Evolutionary conservation across 2,329 filamentous ascomycete species (phyloP), one percentile per base, ranked within the genome.

Genomic region (Neopestalotiopsis sp.): DNA sequence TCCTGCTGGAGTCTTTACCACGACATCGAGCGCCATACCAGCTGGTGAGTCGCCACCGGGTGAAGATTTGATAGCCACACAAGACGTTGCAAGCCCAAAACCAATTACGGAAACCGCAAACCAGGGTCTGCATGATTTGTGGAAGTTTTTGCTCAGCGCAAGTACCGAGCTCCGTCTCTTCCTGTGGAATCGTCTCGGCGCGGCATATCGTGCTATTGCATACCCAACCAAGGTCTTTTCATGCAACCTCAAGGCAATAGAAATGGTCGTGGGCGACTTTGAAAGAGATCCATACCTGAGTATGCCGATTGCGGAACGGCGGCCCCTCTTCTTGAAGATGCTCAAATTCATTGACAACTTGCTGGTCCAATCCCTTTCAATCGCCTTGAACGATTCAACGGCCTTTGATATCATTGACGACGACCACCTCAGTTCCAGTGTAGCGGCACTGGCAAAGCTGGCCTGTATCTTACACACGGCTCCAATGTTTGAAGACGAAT

Each of bases 141-240:
- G 92, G 81, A 93, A 93, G 68, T 98, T 98, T 72, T 84, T 99
- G 3, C 87, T 92, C 66, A 90, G 89, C 62, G 95, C 94, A 58
- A 94, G 92, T 75, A 92, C 94, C 1, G 94, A 95, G 66, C 83
- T 98, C 65, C 90, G 94, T 45, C 83, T 98, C 1, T 94, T 96
- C 72, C 84, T 99, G 1, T 99, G 96, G 96, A 91, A 92, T 71
- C 90, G 94, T 65, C 86, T 99, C n/a, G 91, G 94, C 49, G 92
- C 96, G 72, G 95, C 96, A 0, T 99, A 99, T 75, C 87, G 90
- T 66, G 89, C 88, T 7, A 97, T 99, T 70, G 89, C 92, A 7
- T 97, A 98, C 75, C 84, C 89, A 0, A 94, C 95, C 0, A 98
- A 97, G 78, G 91, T 96, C 14, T 90, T 98, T 38, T 97, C 93